Evolutionary conservation across 2,329 filamentous ascomycete genomes (phyloP), one percentile per base, ranked within the genome.

Genomic region (Elsinoe australis): DNA sequence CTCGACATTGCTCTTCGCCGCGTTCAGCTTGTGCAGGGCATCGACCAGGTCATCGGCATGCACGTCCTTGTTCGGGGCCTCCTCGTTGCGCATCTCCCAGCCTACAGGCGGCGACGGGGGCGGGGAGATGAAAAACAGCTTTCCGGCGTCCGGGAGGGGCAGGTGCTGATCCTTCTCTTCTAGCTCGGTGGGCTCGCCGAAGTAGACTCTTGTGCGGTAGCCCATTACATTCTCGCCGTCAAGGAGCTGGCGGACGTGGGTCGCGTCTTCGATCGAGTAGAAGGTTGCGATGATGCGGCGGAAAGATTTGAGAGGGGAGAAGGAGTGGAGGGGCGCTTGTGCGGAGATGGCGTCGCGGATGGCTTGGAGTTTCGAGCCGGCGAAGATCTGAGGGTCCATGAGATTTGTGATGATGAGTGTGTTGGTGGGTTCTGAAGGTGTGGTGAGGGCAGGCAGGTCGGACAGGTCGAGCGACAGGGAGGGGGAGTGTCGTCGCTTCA

Each of bases 331-430:
- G 44, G 79, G 74, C 2, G 83, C 83, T n/a, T 81, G 79, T 42
- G 76, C 66, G 59, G 77, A 71, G 64, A 92, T 81, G 51, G 87
- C 78, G 48, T 80, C 74, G 61, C 80, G 82, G 59, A 90, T 85
- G 52, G 76, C 79, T 58, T 83, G 77, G 51, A 90, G 74, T 66
- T 87, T 87, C 53, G 82, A 75, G 14, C 83, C 73, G 51, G 78
- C 73, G 73, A 90, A 92, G 69, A 87, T 80, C 59, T 83, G 80
- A 51, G 74, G 68, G 55, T 86, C 78, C 60, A 81, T 71, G 52
- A 92, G 78, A 69, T 87, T 87, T 59, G 86, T 92, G 62, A 92
- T 83, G 60, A 92, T 79, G 49, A 92, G 80, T 0, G 86, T 92
- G 71, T 92, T 92, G 56, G 83, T 85, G 4, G 85, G 83, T 48